A percentile compares a stretch with the other conserved stretches of the same genome.
Evolutionary conservation across 768 basidiomycete genomes (phyloP).

Genomic region (Tulasnella sp.): DNA sequence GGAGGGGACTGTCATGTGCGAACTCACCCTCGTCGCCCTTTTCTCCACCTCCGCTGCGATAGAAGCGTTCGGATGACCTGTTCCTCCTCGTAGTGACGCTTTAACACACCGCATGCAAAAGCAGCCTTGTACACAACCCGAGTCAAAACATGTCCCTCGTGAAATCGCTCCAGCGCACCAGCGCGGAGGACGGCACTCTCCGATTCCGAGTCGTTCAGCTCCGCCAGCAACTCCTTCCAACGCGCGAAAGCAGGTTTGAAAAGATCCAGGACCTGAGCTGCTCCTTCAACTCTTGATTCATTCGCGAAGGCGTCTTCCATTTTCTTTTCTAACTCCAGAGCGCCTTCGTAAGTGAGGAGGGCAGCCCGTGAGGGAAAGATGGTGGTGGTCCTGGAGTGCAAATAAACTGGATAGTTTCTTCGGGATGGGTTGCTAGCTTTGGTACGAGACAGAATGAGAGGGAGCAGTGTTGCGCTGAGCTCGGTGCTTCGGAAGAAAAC

Average conservation of each 20-base stretch:
- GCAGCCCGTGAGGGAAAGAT: conserved; percentile 72
- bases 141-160: conserved; percentile 70
- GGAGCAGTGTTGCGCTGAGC: conserved; percentile 42
- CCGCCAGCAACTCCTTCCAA: conserved; percentile 57
- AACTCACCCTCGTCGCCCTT: conserved; percentile 65
- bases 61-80: conserved; percentile 62
- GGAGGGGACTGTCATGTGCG: background rate
- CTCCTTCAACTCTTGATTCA: conserved; percentile 32
- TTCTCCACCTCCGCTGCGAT: conserved; percentile 69
- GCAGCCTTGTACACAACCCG: conserved; percentile 65
- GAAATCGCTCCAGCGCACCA: conserved; percentile 63
- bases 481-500: conserved; percentile 62
- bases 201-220: conserved; percentile 29
- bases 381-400: conserved; percentile 50
- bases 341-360: conserved; percentile 73
- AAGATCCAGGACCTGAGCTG: conserved; percentile 28
- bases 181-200: conserved; percentile 32
- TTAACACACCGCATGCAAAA: conserved; percentile 52
- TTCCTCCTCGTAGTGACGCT: conserved; percentile 63
- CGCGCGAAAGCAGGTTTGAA: conserved; percentile 42
- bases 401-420: conserved; percentile 65
- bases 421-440: conserved; percentile 45
- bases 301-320: conserved; percentile 49
- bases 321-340: conserved; percentile 59
- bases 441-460: conserved; percentile 72